Evolutionary conservation across 176 grass and related monocot genomes (phyloP), one percentile per base, ranked within the genome.

Genomic region (Bothriochloa decipiens): DNA sequence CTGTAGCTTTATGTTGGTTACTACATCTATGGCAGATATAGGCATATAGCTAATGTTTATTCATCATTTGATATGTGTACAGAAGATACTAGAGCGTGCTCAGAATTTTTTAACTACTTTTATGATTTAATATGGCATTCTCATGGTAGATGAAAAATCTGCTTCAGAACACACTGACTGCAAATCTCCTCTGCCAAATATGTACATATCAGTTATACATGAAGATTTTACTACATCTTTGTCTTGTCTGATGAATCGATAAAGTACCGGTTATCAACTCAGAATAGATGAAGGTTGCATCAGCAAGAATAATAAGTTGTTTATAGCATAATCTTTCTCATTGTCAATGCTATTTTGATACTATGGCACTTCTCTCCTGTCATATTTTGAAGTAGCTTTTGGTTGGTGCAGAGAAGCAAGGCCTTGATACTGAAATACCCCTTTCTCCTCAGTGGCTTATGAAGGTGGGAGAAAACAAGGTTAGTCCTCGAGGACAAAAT

Each of bases 381-480:
- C 12, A 69, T 68, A 79, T 61, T 52, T 60, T 53, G 6, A 16
- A 65, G 41, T 75, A 81, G 23, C 7, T 53, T 85, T 86, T 90
- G 29, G 27, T 53, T 75, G 79, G 78, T 81, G 71, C 85, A 97
- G 91, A 97, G 52, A 85, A 83, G 78, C 91, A 85, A 86, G 91
- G 86, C 68, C 70, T 86, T 76, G 93, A 99, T 77, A 89, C 81
- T 85, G 80, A 89, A 55, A 87, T 99, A 79, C 96, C 96, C 37
- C 96, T 99, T 86, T 99, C 96, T 87, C 96, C 96, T 90, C 96
- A 99, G 81, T 99, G 96, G 96, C 96, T 99, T 90, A 85, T 96
- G 86, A 99, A 96, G 74, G 69, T 89, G 72, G 86, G 88, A 29
- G 86, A 99, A 81, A 91, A 84, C 81, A 87, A 78, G 83, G 50